Evolutionary conservation across 2,329 filamentous ascomycete genomes (phyloP).

Genomic region (Sphaceloma murrayae): DNA sequence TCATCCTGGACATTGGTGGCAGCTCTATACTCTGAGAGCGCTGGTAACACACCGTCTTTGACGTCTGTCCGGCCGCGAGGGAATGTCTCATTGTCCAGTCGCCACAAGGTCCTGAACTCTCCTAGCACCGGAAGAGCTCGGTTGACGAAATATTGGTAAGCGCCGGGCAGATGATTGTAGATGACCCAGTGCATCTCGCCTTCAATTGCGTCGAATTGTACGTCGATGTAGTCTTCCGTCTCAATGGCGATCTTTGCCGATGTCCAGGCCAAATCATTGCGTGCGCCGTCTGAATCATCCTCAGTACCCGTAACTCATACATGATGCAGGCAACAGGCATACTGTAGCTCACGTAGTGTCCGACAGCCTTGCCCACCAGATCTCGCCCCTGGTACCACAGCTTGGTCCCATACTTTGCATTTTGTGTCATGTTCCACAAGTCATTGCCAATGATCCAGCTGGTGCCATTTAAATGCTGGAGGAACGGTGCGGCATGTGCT

Average conservation of each 20-base stretch:
- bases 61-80: slow-evolving; percentile 38
- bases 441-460: slow-evolving; percentile 34
- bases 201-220: slow-evolving; percentile 39
- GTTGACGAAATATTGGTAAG: slow-evolving; percentile 49
- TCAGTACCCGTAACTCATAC: slow-evolving; percentile 13
- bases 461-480: slow-evolving; percentile 28
- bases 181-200: slow-evolving; percentile 47
- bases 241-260: slow-evolving; percentile 37
- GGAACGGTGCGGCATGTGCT: slow-evolving; percentile 20
- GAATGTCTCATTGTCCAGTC: slow-evolving; percentile 42
- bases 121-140: slow-evolving; percentile 39
- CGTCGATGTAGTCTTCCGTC: slow-evolving; percentile 38
- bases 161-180: slow-evolving; percentile 40
- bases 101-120: slow-evolving; percentile 43
- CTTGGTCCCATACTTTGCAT: slow-evolving; percentile 32
- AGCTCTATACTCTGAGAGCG: slow-evolving; percentile 35
- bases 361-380: slow-evolving; percentile 33
- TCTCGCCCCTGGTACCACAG: slow-evolving; percentile 36
- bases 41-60: slow-evolving; percentile 39
- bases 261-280: slow-evolving; percentile 40
- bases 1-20: slow-evolving; percentile 46
- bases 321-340: slow-evolving; percentile 17
- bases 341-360: slow-evolving; percentile 41
- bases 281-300: slow-evolving; percentile 35
- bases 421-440: slow-evolving; percentile 36